These are phyloP conservation scores for Wickerhamomyces rabaulensis DNA, from an alignment of 805 yeast species.

Conservation along the genomic window DNA sequence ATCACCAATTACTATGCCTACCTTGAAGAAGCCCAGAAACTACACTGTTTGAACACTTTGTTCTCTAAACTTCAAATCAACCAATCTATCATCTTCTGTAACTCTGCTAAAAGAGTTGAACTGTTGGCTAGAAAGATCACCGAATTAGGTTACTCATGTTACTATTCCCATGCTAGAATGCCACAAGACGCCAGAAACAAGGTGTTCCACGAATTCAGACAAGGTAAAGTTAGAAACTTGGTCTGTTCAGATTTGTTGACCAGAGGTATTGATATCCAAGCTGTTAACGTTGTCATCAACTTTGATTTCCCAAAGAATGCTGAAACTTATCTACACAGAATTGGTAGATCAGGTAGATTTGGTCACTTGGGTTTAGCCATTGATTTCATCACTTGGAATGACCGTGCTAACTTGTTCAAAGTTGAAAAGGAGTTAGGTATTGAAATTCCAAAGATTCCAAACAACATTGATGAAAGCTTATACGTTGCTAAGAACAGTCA, in stretches of 20 bases:
- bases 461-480: conserved; percentile 80
- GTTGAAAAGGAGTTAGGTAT: conserved; percentile 97
- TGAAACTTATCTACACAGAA: conserved; percentile 95
- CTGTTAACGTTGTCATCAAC: conserved; percentile 95
- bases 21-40: conserved; percentile 93
- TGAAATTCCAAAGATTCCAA: conserved; percentile 94
- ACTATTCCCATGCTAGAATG: conserved; percentile 96
- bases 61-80: conserved; percentile 93
- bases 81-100: conserved; percentile 95
- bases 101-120: conserved; percentile 95
- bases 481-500: conserved; percentile 79
- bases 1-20: conserved; percentile 98
- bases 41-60: conserved; percentile 91
- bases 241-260: conserved; percentile 96
- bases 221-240: conserved; percentile 93
- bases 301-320: conserved; percentile 98
- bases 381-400: conserved; percentile 94
- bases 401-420: conserved; percentile 86
- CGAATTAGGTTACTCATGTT: conserved; percentile 94
- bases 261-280: conserved; percentile 98
- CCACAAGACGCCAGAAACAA: conserved; percentile 95
- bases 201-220: conserved; percentile 98
- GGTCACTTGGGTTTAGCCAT: conserved; percentile 98
- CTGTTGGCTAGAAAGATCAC: conserved; percentile 92
- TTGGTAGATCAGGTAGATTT: conserved; percentile 98